A percentile compares a stretch with the other conserved stretches of the same genome.
Evolutionary conservation across 495 filamentous ascomycete species (phyloP).

Genomic region (Aspergillus nidulans): DNA sequence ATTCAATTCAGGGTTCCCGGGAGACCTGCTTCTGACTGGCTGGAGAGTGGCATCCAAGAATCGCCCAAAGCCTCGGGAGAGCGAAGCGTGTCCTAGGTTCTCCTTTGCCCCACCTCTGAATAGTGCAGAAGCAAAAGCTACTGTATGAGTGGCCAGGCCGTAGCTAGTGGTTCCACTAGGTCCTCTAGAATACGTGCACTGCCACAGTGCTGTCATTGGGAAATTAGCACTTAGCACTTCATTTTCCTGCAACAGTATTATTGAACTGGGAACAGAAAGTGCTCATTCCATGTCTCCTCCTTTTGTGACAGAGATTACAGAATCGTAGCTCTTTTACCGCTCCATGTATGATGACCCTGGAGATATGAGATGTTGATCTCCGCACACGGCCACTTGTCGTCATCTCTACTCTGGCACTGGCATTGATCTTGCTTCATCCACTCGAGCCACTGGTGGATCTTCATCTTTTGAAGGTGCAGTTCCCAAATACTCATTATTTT

Average conservation of each 20-base stretch:
- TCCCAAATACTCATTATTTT: not conserved
- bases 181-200: conserved; percentile 41
- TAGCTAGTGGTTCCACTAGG: conserved; percentile 20
- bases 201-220: conserved; percentile 45
- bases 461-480: not conserved
- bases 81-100: conserved; percentile 1
- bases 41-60: not conserved
- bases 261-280: not conserved
- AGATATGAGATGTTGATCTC: not conserved
- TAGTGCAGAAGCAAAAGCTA: conserved; percentile 2
- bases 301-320: not conserved
- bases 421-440: not conserved
- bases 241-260: not conserved
- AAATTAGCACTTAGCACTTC: conserved; percentile 24
- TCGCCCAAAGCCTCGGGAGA: not conserved
- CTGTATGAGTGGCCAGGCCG: conserved; percentile 16
- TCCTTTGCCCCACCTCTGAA: not conserved
- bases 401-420: not conserved
- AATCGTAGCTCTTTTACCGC: not conserved
- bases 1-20: conserved; percentile 9
- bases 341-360: not conserved
- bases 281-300: not conserved
- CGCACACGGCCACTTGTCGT: not conserved
- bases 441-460: conserved; percentile 4
- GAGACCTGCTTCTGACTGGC: not conserved